Evolutionary conservation across 1,284 basidiomycete species (phyloP), one percentile per base, ranked within the genome.

Genomic region (Sporisorium sorghi): DNA sequence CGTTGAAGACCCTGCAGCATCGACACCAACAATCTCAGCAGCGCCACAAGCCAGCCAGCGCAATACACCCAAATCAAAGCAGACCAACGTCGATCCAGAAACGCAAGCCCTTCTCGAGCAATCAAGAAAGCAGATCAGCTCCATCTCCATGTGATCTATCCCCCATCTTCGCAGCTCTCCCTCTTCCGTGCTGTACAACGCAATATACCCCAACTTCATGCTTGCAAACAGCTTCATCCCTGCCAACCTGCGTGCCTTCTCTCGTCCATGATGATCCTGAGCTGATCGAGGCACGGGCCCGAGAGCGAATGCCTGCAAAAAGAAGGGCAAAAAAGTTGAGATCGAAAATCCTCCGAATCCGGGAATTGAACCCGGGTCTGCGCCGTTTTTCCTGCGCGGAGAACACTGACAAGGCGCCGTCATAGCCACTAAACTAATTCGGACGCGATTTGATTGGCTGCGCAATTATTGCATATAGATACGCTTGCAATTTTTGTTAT

Each of bases 371-470:
- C 73, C 73, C 73, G 73, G 73, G 73, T 75, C 73, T 71, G 73
- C 73, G 73, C 73, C 73, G 73, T 39, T 48, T 48, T 43, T 10
- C 42, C 32, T 53, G 54, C 65, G 58, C 65, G 58, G 57, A 64
- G 60, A 64, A 63, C 44, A 14, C 17, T 76, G 73, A 76, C 73
- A 76, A 76, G 73, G 73, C 68, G 73, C 73, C 73, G 73, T 76
- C 73, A 76, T 76, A 76, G 69, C 73, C 73, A 76, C 73, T 76
- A 76, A 76, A 76, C 73, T 76, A 76, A 76, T 75, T 75, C 73
- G 73, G 73, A 75, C 47, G 37, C 46, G 30, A 55, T 55, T 42
- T 44, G 42, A 30, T 1, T 5, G 9, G 0, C 0, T 14, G 7
- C 0, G 0, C 1, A n/a, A 0, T 0, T 5, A 5, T 56, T 59